A percentile compares a stretch with the other conserved stretches of the same genome.
Conservation (phyloP, 768 basidiomycete species). For the Pleurotus giganteus region DNA sequence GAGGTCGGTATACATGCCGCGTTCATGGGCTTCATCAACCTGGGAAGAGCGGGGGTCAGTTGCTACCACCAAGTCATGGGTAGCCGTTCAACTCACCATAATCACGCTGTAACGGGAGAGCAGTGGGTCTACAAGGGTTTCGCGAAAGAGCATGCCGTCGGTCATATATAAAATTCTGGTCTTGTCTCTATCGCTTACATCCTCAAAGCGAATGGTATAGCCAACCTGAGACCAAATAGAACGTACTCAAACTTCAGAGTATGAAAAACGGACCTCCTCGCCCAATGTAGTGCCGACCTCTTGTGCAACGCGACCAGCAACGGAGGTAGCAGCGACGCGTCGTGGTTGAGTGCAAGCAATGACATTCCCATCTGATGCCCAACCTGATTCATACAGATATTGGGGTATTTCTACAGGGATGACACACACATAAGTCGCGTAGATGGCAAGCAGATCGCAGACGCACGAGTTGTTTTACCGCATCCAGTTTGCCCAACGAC, state of each 20-base stretch:
- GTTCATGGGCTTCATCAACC: constrained; percentile 98
- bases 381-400: constrained; percentile 91
- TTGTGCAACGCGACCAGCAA: constrained; percentile 86
- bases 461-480: constrained; percentile 95
- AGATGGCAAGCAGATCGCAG: constrained; percentile 9
- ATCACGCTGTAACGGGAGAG: constrained; percentile 92
- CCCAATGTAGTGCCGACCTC: constrained; percentile 89
- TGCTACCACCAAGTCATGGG: constrained; percentile 1
- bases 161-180: constrained; percentile 96
- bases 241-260: background rate
- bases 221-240: constrained; percentile 68
- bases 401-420: constrained; percentile 80
- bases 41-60: constrained; percentile 25
- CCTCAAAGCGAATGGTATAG: constrained; percentile 96
- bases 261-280: constrained; percentile 61
- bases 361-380: constrained; percentile 78
- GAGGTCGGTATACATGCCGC: constrained; percentile 94
- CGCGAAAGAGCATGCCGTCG: constrained; percentile 97
- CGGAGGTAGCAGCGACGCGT: constrained; percentile 92
- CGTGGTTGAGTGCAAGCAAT: constrained; percentile 94
- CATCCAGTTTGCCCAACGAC: constrained; percentile 96
- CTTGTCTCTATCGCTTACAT: constrained; percentile 77
- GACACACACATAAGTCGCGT: background rate
- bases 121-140: constrained; percentile 88
- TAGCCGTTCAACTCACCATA: constrained; percentile 59